phyloP scores from a whole-genome alignment of 2,329 filamentous ascomycete species.

The Thelonectria discophora region DNA sequence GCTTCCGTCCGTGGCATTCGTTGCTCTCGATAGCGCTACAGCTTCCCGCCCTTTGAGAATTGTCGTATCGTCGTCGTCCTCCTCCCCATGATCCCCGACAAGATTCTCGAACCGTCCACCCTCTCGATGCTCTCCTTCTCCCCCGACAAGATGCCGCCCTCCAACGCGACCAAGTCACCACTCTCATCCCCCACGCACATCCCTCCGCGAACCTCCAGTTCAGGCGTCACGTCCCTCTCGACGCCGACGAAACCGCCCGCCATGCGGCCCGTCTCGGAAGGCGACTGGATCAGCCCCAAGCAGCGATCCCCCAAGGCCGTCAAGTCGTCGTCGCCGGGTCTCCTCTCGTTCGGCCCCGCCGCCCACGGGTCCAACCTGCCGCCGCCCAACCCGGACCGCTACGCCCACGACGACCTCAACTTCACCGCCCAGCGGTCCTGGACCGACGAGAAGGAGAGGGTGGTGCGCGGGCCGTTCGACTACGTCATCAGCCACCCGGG shows the following conservation, averaged over 20 bases:
- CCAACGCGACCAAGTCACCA: slow-evolving; percentile 37
- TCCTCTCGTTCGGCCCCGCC: slow-evolving; percentile 29
- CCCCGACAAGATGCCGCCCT: slow-evolving; percentile 35
- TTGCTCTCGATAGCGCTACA: neutral
- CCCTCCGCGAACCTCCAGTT: slow-evolving; percentile 75
- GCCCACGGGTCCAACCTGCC: slow-evolving; percentile 48
- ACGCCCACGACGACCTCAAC: slow-evolving; percentile 64
- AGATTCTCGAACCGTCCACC: slow-evolving; percentile 28
- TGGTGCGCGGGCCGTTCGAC: slow-evolving; percentile 80
- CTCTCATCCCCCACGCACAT: slow-evolving; percentile 67
- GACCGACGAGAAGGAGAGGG: slow-evolving; percentile 78
- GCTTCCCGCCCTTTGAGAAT: neutral
- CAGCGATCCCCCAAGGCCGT: slow-evolving; percentile 31
- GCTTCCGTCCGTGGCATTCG: slow-evolving; percentile 10
- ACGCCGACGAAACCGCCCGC: slow-evolving; percentile 50
- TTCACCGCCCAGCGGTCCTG: slow-evolving; percentile 64
- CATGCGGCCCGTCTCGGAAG: slow-evolving; percentile 64
- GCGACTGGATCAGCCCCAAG: slow-evolving; percentile 65
- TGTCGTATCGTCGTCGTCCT: neutral
- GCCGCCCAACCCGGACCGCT: slow-evolving; percentile 61
- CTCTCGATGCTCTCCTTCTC: slow-evolving; percentile 39
- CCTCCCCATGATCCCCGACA: slow-evolving; percentile 38
- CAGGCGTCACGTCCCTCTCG: slow-evolving; percentile 32
- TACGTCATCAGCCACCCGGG: slow-evolving; percentile 82
- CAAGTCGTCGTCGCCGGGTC: slow-evolving; percentile 20